These are phyloP conservation scores for Aspergillus persii DNA, from an alignment of 2,329 filamentous ascomycete species.

Conservation along the genomic window DNA sequence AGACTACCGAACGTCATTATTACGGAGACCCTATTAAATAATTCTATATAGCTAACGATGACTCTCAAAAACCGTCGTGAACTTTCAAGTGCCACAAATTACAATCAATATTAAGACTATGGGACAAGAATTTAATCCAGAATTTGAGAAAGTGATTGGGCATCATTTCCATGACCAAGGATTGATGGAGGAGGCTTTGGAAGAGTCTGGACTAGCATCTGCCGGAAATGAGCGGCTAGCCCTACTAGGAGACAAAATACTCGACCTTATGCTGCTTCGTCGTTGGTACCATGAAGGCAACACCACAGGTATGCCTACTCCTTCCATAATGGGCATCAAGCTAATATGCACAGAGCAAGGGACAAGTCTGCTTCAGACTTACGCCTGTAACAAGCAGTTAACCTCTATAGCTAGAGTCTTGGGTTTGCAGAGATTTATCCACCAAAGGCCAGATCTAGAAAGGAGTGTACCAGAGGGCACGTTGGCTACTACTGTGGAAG, in stretches of 20 bases:
- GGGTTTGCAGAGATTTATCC: neutral
- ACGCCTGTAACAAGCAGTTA: neutral
- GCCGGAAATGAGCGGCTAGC: neutral
- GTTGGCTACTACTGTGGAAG: neutral
- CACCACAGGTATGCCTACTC: neutral
- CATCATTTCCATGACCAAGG: neutral
- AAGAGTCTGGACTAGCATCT: neutral
- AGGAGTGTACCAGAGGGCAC: neutral
- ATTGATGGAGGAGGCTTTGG: neutral
- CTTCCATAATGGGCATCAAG: neutral
- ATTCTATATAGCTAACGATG: no score
- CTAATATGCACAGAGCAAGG: neutral
- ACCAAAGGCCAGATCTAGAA: neutral
- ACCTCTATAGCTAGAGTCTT: neutral
- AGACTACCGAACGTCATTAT: no score
- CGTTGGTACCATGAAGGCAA: neutral
- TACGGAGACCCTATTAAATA: no score
- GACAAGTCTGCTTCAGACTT: neutral
- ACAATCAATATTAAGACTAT: no score
- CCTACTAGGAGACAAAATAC: neutral
- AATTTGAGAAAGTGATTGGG: neutral
- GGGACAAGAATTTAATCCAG: neutral
- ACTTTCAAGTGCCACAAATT: no score
- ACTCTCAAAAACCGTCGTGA: no score
- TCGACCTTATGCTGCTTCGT: neutral